These are phyloP conservation scores for Linnemannia zychae DNA, from an alignment of 192 early-diverging fungal genomes.

Conservation along the genomic window DNA sequence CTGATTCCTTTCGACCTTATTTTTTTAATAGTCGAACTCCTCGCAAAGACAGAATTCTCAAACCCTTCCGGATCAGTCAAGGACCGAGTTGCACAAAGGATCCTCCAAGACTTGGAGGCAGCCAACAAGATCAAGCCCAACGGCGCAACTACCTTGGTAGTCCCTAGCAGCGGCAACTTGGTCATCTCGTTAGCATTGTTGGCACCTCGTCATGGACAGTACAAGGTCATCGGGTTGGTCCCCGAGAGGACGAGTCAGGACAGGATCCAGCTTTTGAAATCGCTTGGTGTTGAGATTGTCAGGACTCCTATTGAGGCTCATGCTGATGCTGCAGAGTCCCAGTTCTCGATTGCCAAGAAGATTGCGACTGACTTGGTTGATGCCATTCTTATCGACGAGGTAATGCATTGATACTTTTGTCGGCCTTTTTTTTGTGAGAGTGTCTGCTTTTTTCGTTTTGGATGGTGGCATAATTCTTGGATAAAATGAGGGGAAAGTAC, in stretches of 20 bases:
- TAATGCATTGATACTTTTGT: too few relatives aligned
- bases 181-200: constrained; percentile 77
- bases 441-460: background rate
- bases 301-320: constrained; percentile 76
- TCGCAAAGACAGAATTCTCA: constrained; percentile 83
- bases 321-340: constrained; percentile 75
- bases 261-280: constrained; percentile 75
- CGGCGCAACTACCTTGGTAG: constrained; percentile 63
- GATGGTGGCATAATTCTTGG: background rate
- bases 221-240: constrained; percentile 67
- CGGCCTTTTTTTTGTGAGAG: too few relatives aligned
- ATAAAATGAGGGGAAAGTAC: background rate
- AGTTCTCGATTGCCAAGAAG: constrained; percentile 69
- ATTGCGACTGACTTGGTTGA: constrained; percentile 64
- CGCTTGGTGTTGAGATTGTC: constrained; percentile 77
- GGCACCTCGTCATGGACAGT: constrained; percentile 55
- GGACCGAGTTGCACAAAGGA: constrained; percentile 76
- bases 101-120: constrained; percentile 56
- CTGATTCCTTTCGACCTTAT: constrained; percentile 1
- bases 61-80: constrained; percentile 80
- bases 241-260: constrained; percentile 83
- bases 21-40: constrained; percentile 70
- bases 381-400: constrained; percentile 76
- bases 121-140: constrained; percentile 43
- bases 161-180: constrained; percentile 80